Base-by-base conservation (phyloP, 495 filamentous ascomycete genomes). In the Penicillium lividum region DNA sequence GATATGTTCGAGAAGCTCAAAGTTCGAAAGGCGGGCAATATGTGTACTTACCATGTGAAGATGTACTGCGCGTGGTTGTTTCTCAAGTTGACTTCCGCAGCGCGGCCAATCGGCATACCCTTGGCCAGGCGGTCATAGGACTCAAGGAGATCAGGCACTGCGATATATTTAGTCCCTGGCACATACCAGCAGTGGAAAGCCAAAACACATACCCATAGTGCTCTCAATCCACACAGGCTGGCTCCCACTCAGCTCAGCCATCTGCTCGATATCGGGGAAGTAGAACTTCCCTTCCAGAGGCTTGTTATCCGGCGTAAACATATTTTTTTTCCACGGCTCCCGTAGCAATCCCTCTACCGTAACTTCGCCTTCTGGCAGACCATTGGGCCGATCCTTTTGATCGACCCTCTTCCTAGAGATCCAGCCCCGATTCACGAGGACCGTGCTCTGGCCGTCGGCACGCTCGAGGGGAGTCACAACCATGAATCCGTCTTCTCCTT, bases 11-110 rank as follows among this genome's bases (percentile, higher is more conserved):
- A 46, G 16, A 0, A 22, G 16, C 1, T 4, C 33, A 16, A 33
- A 33, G 9, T 4, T 30, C 22, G 25, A 5, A 11, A 27, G 8
- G 33, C 4, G 31, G 4, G 10, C 30, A 16, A 25, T 22, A 25
- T 27, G 16, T 29, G 16, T 54, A 78, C 85, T 67, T 84, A 97
- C 94, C 94, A 98, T 52, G 94, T 98, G 70, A 97, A 93, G 56
- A 98, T 97, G 68, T 98, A 98, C 76, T 98, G 93, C 62, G 90
- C 86, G 74, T 98, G 94, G 72, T 93, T 97, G 69, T 98, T 98
- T 68, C 89, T 84, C 71, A 98, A 74, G 73, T 94, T 96, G 57
- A 98, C 94, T 76, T 94, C 91, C 5, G 94, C 84, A 5, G 91
- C 76, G 68, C 92, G 82, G n/a, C 91, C 95, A 70, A 98, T 93